Percentiles rank a stretch among this genome's conserved stretches.
These are phyloP conservation scores for Mucor ambiguus DNA, from an alignment of 371 early-diverging fungal species.

Conservation along the genomic window DNA sequence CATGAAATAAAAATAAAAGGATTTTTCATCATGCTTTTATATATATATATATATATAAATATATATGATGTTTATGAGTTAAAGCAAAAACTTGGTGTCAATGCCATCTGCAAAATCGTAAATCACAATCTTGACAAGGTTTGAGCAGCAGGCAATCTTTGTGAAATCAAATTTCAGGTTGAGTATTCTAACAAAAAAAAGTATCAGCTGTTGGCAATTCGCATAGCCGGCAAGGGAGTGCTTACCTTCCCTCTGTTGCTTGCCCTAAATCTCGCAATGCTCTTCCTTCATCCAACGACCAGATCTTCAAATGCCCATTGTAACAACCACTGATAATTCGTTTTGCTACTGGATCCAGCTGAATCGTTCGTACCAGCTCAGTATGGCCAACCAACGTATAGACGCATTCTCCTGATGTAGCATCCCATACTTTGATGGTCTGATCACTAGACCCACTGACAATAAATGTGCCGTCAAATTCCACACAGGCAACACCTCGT, in stretches of 20 bases:
- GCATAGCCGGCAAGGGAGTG: no score
- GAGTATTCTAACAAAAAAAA: constrained; percentile 66
- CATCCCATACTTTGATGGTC: constrained; percentile 95
- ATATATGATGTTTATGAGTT: neutral
- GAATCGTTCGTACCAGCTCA: constrained; percentile 79
- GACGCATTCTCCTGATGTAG: constrained; percentile 39
- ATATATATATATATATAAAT: no score
- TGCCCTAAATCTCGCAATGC: constrained; percentile 51
- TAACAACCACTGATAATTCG: constrained; percentile 80
- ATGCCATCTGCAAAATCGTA: constrained; percentile 78
- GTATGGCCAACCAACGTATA: constrained; percentile 68
- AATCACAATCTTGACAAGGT: constrained; percentile 73
- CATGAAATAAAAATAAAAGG: no score
- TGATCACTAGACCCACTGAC: constrained; percentile 97
- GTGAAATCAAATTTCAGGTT: constrained; percentile 82
- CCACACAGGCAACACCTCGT: constrained; percentile 93
- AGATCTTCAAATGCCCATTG: constrained; percentile 87
- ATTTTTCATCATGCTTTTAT: no score
- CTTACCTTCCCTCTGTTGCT: constrained; percentile 69
- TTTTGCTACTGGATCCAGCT: constrained; percentile 43
- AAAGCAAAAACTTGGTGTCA: constrained; percentile 61
- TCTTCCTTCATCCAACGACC: constrained; percentile 65
- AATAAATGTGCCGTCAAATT: constrained; percentile 89
- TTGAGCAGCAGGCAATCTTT: constrained; percentile 83
- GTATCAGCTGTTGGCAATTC: no score